Evolutionary conservation across 768 basidiomycete genomes (phyloP), one percentile per base, ranked within the genome.

Genomic region (Mycena venus): DNA sequence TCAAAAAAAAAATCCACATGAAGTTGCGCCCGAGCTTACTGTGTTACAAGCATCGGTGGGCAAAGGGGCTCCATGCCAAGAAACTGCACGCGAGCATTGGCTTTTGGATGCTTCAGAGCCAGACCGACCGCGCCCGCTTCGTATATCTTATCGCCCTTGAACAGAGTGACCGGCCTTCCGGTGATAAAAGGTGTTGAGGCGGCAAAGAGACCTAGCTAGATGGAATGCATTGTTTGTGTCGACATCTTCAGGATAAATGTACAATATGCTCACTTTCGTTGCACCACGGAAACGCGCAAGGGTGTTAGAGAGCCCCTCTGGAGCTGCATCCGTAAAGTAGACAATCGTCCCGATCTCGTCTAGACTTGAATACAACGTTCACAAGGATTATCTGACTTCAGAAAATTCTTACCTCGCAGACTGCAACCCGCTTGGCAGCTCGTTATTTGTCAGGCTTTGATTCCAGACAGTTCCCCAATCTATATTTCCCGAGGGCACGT

Each of bases 161-260:
- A 91, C 12, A 96, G 84, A 0, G 95, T 95, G 32, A 92, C 89
- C 0, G 92, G 91, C 23, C 92, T 84, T 17, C 94, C 95, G 1
- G 94, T 95, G 7, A 94, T 83, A 80, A 96, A 96, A 0, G 94
- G 94, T 2, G 95, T 96, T 3, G 94, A 92, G 0, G 94, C 86
- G 0, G 91, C 92, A 25, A 93, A 81, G 23, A 95, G 86, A 5
- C 94, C 93, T 64, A 94, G 82, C 91, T 94, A 70, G 19, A 68
- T 42, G 12, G 21, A 31, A 25, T 10, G 29, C 5, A 55, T 68
- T 15, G 44, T 68, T 49, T 55, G 19, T 11, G 42, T 7, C 2
- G 17, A 31, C 19, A 11, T 53, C 27, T 47, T 31, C 23, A 62
- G 15, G 29, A 27, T 11, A 42, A 47, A 25, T 17, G 60, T 42